Base-by-base conservation (phyloP, 768 basidiomycete genomes). In the Coprinopsis strossmayeri region DNA sequence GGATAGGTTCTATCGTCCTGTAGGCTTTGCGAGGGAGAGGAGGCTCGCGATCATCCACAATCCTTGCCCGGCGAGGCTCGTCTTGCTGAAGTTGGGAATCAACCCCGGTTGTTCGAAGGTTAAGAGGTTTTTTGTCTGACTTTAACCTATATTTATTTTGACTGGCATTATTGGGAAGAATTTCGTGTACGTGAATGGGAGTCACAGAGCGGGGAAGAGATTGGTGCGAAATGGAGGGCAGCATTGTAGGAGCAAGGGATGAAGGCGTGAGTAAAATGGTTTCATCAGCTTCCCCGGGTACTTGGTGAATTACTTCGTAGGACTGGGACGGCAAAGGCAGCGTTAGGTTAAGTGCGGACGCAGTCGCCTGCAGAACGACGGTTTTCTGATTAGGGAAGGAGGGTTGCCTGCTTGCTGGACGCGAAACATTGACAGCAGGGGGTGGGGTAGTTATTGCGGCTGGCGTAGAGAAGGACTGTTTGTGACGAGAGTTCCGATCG, bases 251-350 rank as follows among this genome's bases (percentile, higher is more conserved):
- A 2, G 78, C 77, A 15, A 84, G 71, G 1, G 84, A 84, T 11
- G 82, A 84, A 3, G 83, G 82, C 0, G 83, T 85, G 57, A 71
- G 73, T 28, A 84, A 70, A 32, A 79, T 65, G 7, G 76, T 72
- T 39, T 82, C 81, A 45, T 74, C 66, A 20, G 27, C 27, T 18
- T 45, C 50, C 4, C 26, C 32, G 11, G 30, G 10, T 2, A 12
- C 20, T 25, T 44, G 49, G 24, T 50, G 43, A 20, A 50, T 26
- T 20, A 30, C 45, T 28, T 46, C 45, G 18, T 30, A 28, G 0
- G 50, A 51, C 17, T 20, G 48, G 34, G 23, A 5, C 9, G 27
- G 48, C 27, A 30, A 28, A 39, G 30, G 48, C 30, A 42, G 40
- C 2, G 37, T 5, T 20, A 20, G 27, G 23, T 10, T 46, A 3